Conservation (phyloP, 495 filamentous ascomycete species). For the Penicillium subrubescens region DNA sequence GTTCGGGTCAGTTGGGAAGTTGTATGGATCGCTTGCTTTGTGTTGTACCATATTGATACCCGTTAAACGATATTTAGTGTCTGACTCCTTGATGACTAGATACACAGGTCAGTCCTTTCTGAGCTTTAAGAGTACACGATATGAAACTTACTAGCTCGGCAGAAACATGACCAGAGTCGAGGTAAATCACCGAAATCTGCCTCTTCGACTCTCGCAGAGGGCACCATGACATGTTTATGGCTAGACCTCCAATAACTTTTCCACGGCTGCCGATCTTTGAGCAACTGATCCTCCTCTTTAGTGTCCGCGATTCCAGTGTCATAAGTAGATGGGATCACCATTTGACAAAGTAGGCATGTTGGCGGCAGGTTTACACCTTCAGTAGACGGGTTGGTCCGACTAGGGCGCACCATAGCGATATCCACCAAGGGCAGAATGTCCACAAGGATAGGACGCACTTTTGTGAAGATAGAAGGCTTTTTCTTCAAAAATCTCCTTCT, state of each 20-base stretch:
- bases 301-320: not conserved
- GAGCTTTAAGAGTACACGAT: not conserved
- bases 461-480: not conserved
- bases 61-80: not conserved
- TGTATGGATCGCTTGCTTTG: not conserved
- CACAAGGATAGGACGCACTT: not conserved
- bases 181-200: not conserved
- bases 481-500: not conserved
- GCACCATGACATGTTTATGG: not conserved
- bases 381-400: not conserved
- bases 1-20: not conserved
- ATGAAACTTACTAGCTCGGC: not conserved
- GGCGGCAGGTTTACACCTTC: not conserved
- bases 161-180: not conserved
- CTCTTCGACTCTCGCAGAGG: not conserved
- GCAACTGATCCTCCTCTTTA: not conserved
- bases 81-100: not conserved
- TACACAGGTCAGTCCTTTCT: not conserved
- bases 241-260: not conserved
- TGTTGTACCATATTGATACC: not conserved
- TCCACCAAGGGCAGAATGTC: not conserved
- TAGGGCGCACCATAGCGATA: not conserved
- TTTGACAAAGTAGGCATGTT: slow-evolving; percentile 1
- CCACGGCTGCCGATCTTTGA: not conserved
- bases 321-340: not conserved